Evolutionary conservation across 2,329 filamentous ascomycete species (phyloP).

Genomic region (Xenosphaeropsis pyriputrescens): DNA sequence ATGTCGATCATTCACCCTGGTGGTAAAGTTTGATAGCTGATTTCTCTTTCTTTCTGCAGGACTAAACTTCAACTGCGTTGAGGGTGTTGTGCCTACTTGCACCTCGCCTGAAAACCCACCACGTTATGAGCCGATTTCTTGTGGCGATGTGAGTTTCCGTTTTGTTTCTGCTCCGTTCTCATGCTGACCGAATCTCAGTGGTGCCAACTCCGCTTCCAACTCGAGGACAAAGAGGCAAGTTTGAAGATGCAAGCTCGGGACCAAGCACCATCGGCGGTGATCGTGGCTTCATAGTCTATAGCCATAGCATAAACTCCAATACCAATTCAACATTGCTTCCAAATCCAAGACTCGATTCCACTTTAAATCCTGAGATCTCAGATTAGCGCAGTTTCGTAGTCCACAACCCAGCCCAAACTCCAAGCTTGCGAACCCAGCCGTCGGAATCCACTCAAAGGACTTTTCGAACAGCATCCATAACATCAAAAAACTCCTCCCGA

Average conservation of each 20-base stretch:
- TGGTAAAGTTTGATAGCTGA: not conserved
- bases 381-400: too few relatives aligned
- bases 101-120: slow-evolving; percentile 27
- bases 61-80: slow-evolving; percentile 35
- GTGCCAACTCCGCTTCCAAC: slow-evolving; percentile 17
- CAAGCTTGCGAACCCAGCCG: not conserved
- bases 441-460: slow-evolving; percentile 19
- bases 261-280: slow-evolving; percentile 13
- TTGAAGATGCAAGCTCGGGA: slow-evolving; percentile 7
- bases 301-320: too few relatives aligned
- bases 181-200: slow-evolving; percentile 6
- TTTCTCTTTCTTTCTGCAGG: slow-evolving; percentile 11
- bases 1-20: slow-evolving; percentile 2
- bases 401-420: too few relatives aligned
- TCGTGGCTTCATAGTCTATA: slow-evolving; percentile 4
- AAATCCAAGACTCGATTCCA: too few relatives aligned
- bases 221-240: slow-evolving; percentile 12
- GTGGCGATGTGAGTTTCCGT: slow-evolving; percentile 24
- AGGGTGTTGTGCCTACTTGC: slow-evolving; percentile 31
- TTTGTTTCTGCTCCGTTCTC: not conserved
- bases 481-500: slow-evolving; percentile 46
- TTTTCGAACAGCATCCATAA: slow-evolving; percentile 46
- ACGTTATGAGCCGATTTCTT: slow-evolving; percentile 35
- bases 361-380: too few relatives aligned
- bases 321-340: too few relatives aligned